A percentile compares a stretch with the other conserved stretches of the same genome.
These are phyloP conservation scores for Metarhizium sp. DNA, from an alignment of 2,329 filamentous ascomycete genomes.

Conservation along the genomic window DNA sequence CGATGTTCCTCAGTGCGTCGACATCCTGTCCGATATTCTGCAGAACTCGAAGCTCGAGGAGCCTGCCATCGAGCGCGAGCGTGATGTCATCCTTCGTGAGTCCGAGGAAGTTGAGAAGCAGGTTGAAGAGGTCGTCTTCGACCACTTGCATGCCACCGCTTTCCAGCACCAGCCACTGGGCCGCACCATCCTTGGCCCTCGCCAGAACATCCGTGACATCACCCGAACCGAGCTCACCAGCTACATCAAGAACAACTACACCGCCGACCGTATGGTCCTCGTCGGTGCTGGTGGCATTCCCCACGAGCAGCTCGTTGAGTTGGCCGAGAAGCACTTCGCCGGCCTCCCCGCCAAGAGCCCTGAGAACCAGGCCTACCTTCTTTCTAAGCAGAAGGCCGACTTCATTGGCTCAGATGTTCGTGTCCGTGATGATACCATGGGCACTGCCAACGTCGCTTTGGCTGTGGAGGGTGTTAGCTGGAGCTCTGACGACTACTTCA, in stretches of 20 bases:
- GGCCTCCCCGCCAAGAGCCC: constrained; percentile 66
- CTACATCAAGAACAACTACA: constrained; percentile 99
- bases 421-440: constrained; percentile 91
- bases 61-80: constrained; percentile 89
- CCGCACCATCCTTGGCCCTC: constrained; percentile 93
- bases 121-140: constrained; percentile 97
- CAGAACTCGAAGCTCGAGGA: constrained; percentile 98
- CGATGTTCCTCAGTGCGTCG: constrained; percentile 91
- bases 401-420: constrained; percentile 96
- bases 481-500: constrained; percentile 99
- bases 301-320: constrained; percentile 86
- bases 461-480: constrained; percentile 99
- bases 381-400: constrained; percentile 81
- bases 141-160: constrained; percentile 96
- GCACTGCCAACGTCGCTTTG: constrained; percentile 94
- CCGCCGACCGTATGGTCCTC: constrained; percentile 97
- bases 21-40: constrained; percentile 97
- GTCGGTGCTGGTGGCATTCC: constrained; percentile 91
- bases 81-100: constrained; percentile 96
- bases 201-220: constrained; percentile 97
- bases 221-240: constrained; percentile 79
- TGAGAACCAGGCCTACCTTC: constrained; percentile 62
- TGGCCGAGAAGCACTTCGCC: constrained; percentile 94
- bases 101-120: constrained; percentile 99
- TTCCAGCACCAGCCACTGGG: constrained; percentile 94